phyloP scores from a whole-genome alignment of 257 asterid species.

The Linderniella brevidens region DNA sequence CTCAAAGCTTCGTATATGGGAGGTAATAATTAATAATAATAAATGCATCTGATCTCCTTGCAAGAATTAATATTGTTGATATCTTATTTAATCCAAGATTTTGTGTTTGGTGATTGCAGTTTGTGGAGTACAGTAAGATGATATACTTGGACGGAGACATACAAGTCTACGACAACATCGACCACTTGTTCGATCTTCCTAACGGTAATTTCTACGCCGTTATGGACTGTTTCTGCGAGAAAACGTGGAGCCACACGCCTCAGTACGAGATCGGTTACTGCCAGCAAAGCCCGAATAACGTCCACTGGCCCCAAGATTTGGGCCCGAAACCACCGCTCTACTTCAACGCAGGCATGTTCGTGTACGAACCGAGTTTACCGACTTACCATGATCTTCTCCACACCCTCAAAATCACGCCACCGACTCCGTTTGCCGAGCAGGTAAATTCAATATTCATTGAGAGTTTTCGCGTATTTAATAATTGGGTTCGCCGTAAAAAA shows the following conservation, averaged over 20 bases:
- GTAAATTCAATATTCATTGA: constrained; percentile 2
- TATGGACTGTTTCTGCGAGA: constrained; percentile 44
- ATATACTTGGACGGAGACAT: constrained; percentile 40
- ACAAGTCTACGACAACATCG: constrained; percentile 34
- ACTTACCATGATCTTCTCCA: constrained; percentile 29
- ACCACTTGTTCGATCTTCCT: constrained; percentile 24
- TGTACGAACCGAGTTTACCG: constrained; percentile 30
- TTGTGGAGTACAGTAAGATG: constrained; percentile 49
- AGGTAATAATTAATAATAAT: constrained; percentile 22
- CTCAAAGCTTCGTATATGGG: constrained; percentile 46
- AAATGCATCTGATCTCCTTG: background rate
- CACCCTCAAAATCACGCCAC: constrained; percentile 16
- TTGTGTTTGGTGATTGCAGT: constrained; percentile 13
- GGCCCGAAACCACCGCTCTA: constrained; percentile 32
- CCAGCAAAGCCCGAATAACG: constrained; percentile 29
- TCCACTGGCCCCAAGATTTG: constrained; percentile 22
- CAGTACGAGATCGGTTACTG: constrained; percentile 31
- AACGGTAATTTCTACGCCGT: constrained; percentile 29
- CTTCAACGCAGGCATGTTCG: constrained; percentile 51
- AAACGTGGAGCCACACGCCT: constrained; percentile 30
- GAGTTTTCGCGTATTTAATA: no score
- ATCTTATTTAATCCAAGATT: background rate
- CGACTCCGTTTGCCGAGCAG: constrained; percentile 41
- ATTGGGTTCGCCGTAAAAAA: no score
- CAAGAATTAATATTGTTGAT: no score